Percentiles rank a stretch among this genome's conserved stretches.
These are phyloP conservation scores for Macrotyloma uniflorum DNA, from an alignment of 306 rosid genomes.

Conservation along the genomic window DNA sequence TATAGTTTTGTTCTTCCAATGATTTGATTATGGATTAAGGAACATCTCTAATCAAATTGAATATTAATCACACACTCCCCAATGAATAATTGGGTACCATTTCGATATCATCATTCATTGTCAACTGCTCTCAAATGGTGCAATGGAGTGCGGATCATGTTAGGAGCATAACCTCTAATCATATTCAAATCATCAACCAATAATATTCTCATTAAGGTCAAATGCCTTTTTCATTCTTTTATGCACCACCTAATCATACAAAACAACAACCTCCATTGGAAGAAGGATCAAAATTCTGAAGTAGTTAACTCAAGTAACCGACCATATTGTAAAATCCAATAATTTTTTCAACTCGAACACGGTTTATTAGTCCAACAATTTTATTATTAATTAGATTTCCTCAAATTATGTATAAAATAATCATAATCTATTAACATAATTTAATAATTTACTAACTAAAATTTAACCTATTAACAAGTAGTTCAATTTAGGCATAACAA, in stretches of 20 bases:
- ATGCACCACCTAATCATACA: slow-evolving; percentile 5
- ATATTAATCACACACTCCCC: slow-evolving; percentile 22
- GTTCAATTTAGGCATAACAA: too few species aligned
- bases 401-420: too few species aligned
- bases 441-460: too few species aligned
- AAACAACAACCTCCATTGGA: neutral
- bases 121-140: slow-evolving; percentile 37
- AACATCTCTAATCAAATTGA: slow-evolving; percentile 18
- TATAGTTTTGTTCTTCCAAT: slow-evolving; percentile 21
- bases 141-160: slow-evolving; percentile 54
- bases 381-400: too few species aligned
- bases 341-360: too few species aligned
- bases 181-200: slow-evolving; percentile 31
- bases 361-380: too few species aligned
- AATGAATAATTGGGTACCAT: neutral
- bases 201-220: slow-evolving; percentile 29
- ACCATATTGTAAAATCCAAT: too few species aligned
- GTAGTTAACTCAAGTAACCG: too few species aligned
- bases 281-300: too few species aligned
- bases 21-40: slow-evolving; percentile 6
- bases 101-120: slow-evolving; percentile 23
- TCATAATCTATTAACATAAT: too few species aligned
- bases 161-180: slow-evolving; percentile 25
- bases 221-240: slow-evolving; percentile 24
- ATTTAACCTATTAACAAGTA: too few species aligned